phyloP scores from a whole-genome alignment of 768 basidiomycete genomes.

The Leccinum subgranulosum region DNA sequence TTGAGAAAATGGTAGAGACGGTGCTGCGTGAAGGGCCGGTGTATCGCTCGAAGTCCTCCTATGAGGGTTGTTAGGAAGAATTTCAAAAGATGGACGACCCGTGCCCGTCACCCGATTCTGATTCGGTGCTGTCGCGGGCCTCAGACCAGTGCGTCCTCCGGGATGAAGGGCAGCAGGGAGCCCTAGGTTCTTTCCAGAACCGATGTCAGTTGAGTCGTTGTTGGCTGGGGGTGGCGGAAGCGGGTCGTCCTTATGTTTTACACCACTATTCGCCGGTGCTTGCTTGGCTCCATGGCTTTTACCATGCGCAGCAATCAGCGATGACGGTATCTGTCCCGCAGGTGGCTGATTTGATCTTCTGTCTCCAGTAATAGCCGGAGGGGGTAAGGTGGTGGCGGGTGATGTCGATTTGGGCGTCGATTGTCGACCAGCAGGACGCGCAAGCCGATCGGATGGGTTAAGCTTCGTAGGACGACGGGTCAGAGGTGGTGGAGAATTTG shows the following conservation, averaged over 20 bases:
- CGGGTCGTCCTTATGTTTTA: conserved; percentile 27
- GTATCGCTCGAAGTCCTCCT: conserved; percentile 14
- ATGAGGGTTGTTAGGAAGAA: conserved; percentile 3
- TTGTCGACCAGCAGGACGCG: conserved; percentile 36
- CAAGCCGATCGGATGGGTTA: conserved; percentile 47
- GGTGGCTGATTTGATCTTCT: conserved; percentile 8
- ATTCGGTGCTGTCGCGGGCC: conserved; percentile 18
- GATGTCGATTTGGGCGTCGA: conserved; percentile 11
- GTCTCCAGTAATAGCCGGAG: conserved; percentile 1
- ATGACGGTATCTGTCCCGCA: conserved; percentile 17
- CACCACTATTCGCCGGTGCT: conserved; percentile 3
- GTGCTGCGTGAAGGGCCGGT: conserved; percentile 7
- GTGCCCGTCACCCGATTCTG: conserved; percentile 9
- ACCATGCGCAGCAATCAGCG: conserved; percentile 22
- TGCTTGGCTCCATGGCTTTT: conserved; percentile 10
- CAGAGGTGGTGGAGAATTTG: conserved; percentile 59
- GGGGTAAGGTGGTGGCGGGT: conserved; percentile 8
- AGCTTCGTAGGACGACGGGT: conserved; percentile 54
- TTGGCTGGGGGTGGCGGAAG: conserved; percentile 42
- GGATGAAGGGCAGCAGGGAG: conserved; percentile 46
- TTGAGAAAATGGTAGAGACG: conserved; percentile 3
- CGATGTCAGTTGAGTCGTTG: conserved; percentile 18
- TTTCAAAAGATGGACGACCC: conserved; percentile 9
- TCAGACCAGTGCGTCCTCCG: conserved; percentile 23
- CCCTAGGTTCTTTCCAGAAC: conserved; percentile 15